A percentile compares a stretch with the other conserved stretches of the same genome.
Conservation (phyloP, 352 stramenopile genomes). For the Elongisporangium anandrum region DNA sequence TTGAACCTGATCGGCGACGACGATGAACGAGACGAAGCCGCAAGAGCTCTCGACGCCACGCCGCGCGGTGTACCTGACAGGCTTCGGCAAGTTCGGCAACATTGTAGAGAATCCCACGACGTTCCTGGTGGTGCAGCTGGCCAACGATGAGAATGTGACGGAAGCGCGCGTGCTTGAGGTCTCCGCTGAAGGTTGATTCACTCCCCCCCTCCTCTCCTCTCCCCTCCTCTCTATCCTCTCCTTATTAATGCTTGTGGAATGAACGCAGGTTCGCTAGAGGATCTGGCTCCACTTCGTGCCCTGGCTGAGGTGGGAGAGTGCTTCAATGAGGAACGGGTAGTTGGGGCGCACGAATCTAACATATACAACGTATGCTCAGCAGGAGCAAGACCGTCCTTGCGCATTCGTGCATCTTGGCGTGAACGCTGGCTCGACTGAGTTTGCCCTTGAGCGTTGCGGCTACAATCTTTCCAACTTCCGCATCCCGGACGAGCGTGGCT, state of each 20-base stretch:
- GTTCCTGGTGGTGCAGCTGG: conserved; percentile 46
- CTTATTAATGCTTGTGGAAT: not conserved
- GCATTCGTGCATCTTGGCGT: conserved; percentile 80
- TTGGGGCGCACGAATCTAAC: not conserved
- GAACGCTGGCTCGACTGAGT: conserved; percentile 29
- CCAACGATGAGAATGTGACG: conserved; percentile 55
- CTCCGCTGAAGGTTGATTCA: conserved; percentile 37
- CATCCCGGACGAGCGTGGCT: conserved; percentile 76
- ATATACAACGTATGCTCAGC: not conserved
- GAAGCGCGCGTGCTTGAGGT: conserved; percentile 70
- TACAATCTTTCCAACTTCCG: conserved; percentile 83
- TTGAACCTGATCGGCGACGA: not conserved
- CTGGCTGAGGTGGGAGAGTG: conserved; percentile 18
- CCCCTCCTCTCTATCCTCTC: not conserved
- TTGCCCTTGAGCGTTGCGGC: conserved; percentile 59
- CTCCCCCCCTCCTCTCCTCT: too few relatives aligned
- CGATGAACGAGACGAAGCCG: conserved; percentile 3
- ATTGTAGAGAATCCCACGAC: conserved; percentile 82
- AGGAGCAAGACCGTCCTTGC: conserved; percentile 44
- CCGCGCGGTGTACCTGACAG: conserved; percentile 73
- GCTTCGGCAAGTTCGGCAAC: conserved; percentile 83
- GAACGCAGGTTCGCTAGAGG: conserved; percentile 18
- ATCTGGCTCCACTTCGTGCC: conserved; percentile 18
- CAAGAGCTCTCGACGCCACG: conserved; percentile 6
- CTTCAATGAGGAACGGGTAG: not conserved